Evolutionary conservation across 768 basidiomycete genomes (phyloP).

Genomic region (Hericium coralloides): DNA sequence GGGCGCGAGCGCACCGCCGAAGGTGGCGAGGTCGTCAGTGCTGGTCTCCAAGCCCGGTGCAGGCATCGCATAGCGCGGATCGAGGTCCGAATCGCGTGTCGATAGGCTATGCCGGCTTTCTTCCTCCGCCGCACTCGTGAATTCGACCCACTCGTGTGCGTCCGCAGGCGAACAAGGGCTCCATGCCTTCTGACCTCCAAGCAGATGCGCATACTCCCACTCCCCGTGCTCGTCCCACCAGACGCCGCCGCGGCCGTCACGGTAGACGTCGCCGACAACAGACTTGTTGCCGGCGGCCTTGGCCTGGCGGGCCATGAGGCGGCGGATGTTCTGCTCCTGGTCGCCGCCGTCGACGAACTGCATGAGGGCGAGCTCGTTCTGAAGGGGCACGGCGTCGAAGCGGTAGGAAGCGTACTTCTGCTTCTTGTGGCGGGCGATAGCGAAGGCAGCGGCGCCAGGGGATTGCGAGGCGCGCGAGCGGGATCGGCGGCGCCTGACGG

Average conservation of each 20-base stretch:
- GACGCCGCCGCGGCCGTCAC: conserved; percentile 51
- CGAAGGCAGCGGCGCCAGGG: background rate
- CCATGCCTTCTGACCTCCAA: conserved; percentile 23
- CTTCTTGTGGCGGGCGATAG: conserved; percentile 16
- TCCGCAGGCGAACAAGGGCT: background rate
- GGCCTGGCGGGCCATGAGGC: conserved; percentile 31
- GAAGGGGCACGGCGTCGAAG: conserved; percentile 40
- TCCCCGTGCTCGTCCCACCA: conserved; percentile 72
- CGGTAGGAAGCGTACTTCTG: conserved; percentile 33
- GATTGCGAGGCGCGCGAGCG: background rate
- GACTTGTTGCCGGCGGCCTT: background rate
- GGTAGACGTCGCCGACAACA: conserved; percentile 33
- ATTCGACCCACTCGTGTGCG: background rate
- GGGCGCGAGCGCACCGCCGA: background rate
- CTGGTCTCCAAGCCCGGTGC: background rate
- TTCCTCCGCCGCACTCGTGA: background rate
- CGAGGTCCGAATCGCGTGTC: background rate
- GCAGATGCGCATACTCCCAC: conserved; percentile 56
- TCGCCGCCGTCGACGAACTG: conserved; percentile 61
- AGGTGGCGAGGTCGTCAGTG: background rate
- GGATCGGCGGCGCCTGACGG: background rate
- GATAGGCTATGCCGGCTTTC: background rate
- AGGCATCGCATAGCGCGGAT: background rate
- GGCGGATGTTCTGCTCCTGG: conserved; percentile 43
- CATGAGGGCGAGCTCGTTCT: conserved; percentile 59